Percentiles rank a stretch among this genome's conserved stretches.
phyloP scores from a whole-genome alignment of 768 basidiomycete species.

The Auriscalpium microsporum region DNA sequence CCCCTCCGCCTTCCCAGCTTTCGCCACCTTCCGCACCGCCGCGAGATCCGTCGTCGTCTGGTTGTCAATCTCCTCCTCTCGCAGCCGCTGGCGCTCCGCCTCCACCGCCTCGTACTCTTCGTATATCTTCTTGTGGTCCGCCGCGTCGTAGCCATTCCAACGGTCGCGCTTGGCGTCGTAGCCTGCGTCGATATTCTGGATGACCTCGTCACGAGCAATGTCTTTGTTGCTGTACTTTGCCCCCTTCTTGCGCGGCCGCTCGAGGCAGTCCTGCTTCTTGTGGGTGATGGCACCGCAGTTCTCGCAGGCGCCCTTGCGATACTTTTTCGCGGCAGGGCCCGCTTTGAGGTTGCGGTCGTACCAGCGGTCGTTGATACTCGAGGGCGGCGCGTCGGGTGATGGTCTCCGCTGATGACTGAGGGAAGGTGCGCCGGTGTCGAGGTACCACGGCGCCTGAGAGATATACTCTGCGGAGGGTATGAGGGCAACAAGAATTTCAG shows the following conservation, averaged over 20 bases:
- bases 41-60: slow-evolving; percentile 89
- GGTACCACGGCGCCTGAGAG: slow-evolving; percentile 97
- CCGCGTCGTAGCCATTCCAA: slow-evolving; percentile 96
- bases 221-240: slow-evolving; percentile 87
- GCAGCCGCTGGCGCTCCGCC: slow-evolving; percentile 76
- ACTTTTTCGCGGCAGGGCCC: slow-evolving; percentile 93
- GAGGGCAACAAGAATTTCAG: not conserved
- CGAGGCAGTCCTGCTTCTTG: slow-evolving; percentile 84
- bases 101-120: slow-evolving; percentile 94
- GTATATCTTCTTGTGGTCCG: slow-evolving; percentile 79
- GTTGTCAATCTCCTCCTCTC: slow-evolving; percentile 98
- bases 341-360: slow-evolving; percentile 81
- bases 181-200: slow-evolving; percentile 67
- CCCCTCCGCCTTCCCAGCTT: slow-evolving; percentile 69
- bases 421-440: slow-evolving; percentile 89
- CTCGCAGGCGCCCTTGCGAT: slow-evolving; percentile 96
- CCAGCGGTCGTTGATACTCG: slow-evolving; percentile 77
- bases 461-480: slow-evolving; percentile 68
- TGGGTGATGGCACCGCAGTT: slow-evolving; percentile 98
- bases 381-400: slow-evolving; percentile 41
- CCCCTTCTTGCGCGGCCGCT: slow-evolving; percentile 92
- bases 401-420: slow-evolving; percentile 89
- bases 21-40: slow-evolving; percentile 90
- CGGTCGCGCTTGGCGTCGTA: slow-evolving; percentile 95
- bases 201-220: slow-evolving; percentile 85